Evolutionary conservation across 148 eudicot genomes (phyloP), one percentile per base, ranked within the genome.

Genomic region (Cornus controversa): DNA sequence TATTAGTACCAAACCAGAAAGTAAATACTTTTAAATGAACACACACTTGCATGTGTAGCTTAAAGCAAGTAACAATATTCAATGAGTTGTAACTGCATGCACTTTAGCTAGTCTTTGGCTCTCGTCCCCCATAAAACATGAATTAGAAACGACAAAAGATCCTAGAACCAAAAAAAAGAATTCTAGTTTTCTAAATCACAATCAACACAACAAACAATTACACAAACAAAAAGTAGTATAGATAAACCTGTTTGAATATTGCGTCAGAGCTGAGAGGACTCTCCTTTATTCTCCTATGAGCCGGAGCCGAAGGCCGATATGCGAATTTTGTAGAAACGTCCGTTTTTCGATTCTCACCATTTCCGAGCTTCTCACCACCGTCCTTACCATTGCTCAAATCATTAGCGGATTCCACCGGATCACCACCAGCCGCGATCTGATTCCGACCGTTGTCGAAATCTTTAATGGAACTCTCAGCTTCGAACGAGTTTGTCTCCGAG

Each of bases 251-350:
- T 70, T 87, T 91, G 70, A 94, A 94, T 78, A 94, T 94, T 26
- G 95, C 94, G 81, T 90, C 97, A 54, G 98, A 94, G 73, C 98
- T 94, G 26, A 94, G 96, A 42, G 98, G 98, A 82, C 92, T 88
- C 83, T 94, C 98, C 84, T 86, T 94, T 73, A 82, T 80, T 69
- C 82, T 90, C 71, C 91, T 81, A 76, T 94, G 98, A 81, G 98
- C 95, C 9, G 98, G 98, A 42, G 87, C 81, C 16, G 96, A 87
- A 68, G 96, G 86, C 45, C 98, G 82, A 76, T 87, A 91, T 68
- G 83, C 76, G 22, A 81, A 90, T 70, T 78, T 89, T 45, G 66
- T 29, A 37, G 71, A 77, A 45, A 54, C 71, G 8, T 78, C 75
- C 23, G 40, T 70, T 3, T 66, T 85, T 7, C 68, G 68, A 40